Conservation (phyloP, 768 basidiomycete species). For the Boletus rubescentipes region DNA sequence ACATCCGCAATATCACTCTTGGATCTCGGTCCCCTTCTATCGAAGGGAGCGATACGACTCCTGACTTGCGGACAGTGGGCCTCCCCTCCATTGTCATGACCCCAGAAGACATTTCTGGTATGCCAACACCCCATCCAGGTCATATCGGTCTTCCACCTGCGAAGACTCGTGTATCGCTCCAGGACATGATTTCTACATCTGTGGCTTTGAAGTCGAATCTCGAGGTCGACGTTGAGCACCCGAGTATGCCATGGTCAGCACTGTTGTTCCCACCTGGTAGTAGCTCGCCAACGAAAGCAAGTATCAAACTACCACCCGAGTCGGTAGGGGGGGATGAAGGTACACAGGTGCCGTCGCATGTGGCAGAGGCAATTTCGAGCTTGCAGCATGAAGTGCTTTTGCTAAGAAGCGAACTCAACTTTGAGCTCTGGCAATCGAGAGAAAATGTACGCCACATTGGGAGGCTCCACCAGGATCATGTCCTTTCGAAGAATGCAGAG, state of each 20-base stretch:
- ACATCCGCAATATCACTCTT: slow-evolving; percentile 55
- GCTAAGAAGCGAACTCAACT: slow-evolving; percentile 79
- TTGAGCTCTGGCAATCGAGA: slow-evolving; percentile 79
- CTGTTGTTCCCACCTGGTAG: slow-evolving; percentile 39
- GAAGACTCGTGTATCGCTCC: slow-evolving; percentile 53
- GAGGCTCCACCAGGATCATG: slow-evolving; percentile 71
- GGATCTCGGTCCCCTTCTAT: slow-evolving; percentile 34
- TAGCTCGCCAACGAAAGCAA: slow-evolving; percentile 28
- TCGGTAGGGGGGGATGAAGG: slow-evolving; percentile 7
- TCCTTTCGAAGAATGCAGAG: slow-evolving; percentile 72
- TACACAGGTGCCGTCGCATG: slow-evolving; percentile 41
- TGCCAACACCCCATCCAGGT: slow-evolving; percentile 34
- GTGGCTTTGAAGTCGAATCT: slow-evolving; percentile 70
- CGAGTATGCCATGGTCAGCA: slow-evolving; percentile 51
- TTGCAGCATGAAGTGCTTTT: slow-evolving; percentile 76
- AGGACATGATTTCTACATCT: slow-evolving; percentile 73
- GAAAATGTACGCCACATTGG: slow-evolving; percentile 83
- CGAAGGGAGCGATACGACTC: not conserved
- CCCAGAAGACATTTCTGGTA: slow-evolving; percentile 22
- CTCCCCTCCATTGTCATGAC: slow-evolving; percentile 12
- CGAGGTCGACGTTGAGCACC: slow-evolving; percentile 58
- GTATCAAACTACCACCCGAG: slow-evolving; percentile 19
- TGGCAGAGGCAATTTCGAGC: slow-evolving; percentile 63
- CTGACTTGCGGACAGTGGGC: slow-evolving; percentile 1
- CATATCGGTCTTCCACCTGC: slow-evolving; percentile 34